These are phyloP conservation scores for Gigaspora rosea DNA, from an alignment of 192 early-diverging fungal genomes.

Conservation along the genomic window DNA sequence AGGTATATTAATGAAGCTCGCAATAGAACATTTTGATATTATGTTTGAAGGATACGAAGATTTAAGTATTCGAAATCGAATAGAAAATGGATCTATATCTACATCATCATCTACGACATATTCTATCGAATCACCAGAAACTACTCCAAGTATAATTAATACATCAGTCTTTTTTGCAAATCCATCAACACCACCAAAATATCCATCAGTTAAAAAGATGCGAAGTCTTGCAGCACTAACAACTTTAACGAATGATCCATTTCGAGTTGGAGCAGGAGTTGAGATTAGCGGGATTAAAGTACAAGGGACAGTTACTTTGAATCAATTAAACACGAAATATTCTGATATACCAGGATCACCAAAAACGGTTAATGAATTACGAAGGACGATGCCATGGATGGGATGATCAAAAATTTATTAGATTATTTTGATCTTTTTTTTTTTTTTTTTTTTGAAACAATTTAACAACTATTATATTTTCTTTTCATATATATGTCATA, in stretches of 20 bases:
- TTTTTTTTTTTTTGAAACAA: no score
- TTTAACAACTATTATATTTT: no score
- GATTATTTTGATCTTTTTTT: no score
- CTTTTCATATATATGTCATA: no score
- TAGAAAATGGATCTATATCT: not conserved
- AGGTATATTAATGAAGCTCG: constrained; percentile 22
- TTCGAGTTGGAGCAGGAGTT: constrained; percentile 29
- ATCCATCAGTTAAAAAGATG: constrained; percentile 18
- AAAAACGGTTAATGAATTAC: no score
- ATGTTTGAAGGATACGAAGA: constrained; percentile 32
- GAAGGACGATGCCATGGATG: no score
- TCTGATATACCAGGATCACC: no score
- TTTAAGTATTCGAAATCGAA: constrained; percentile 11
- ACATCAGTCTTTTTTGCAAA: not conserved
- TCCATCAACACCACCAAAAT: constrained; percentile 17
- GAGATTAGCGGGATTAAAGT: constrained; percentile 27
- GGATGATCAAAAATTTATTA: no score
- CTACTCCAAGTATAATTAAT: not conserved
- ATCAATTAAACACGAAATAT: no score
- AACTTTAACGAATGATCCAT: not conserved
- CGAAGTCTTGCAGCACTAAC: not conserved
- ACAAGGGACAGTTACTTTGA: constrained; percentile 8
- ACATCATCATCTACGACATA: not conserved
- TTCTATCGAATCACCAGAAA: not conserved
- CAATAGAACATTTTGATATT: constrained; percentile 30